A percentile compares a stretch with the other conserved stretches of the same genome.
Conservation (phyloP, 805 yeast genomes). For the Osmozyma mogii region DNA sequence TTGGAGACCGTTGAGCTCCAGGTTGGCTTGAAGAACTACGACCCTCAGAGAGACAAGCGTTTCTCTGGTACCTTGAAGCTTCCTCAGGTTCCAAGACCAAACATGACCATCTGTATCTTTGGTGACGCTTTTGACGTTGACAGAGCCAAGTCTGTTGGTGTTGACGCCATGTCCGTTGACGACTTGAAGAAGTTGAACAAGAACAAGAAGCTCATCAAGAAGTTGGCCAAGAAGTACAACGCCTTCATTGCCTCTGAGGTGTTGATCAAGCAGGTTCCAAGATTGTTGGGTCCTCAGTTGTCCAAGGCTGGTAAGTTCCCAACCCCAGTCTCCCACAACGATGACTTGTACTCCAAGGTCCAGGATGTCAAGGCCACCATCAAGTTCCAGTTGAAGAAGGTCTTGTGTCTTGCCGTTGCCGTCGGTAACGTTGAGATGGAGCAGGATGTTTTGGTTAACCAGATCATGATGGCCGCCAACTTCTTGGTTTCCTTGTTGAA, state of each 20-base stretch:
- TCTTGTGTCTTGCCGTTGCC: constrained; percentile 98
- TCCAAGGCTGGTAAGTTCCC: constrained; percentile 99
- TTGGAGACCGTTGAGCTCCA: constrained; percentile 99
- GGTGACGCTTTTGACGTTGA: constrained; percentile 99
- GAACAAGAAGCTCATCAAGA: constrained; percentile 99
- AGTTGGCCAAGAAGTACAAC: constrained; percentile 99
- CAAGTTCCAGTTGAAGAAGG: constrained; percentile 99
- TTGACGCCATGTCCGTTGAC: constrained; percentile 99
- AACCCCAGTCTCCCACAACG: constrained; percentile 99
- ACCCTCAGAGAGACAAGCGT: constrained; percentile 99
- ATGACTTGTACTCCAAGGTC: constrained; percentile 93
- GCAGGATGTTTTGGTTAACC: constrained; percentile 92
- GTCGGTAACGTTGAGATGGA: constrained; percentile 99
- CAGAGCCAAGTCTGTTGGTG: constrained; percentile 99
- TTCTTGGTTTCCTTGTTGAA: constrained; percentile 97
- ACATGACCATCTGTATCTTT: constrained; percentile 99
- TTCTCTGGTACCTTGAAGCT: constrained; percentile 99
- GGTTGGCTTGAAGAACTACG: constrained; percentile 99
- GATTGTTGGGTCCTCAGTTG: constrained; percentile 99
- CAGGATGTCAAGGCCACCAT: constrained; percentile 98
- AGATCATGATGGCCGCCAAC: constrained; percentile 97
- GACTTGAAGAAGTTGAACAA: constrained; percentile 99
- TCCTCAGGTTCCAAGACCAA: constrained; percentile 99
- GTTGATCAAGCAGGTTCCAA: constrained; percentile 99
- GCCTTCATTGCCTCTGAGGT: constrained; percentile 99